phyloP scores from a whole-genome alignment of 225 moss, liverwort and hornwort species.

The Anthoceros angustus region DNA sequence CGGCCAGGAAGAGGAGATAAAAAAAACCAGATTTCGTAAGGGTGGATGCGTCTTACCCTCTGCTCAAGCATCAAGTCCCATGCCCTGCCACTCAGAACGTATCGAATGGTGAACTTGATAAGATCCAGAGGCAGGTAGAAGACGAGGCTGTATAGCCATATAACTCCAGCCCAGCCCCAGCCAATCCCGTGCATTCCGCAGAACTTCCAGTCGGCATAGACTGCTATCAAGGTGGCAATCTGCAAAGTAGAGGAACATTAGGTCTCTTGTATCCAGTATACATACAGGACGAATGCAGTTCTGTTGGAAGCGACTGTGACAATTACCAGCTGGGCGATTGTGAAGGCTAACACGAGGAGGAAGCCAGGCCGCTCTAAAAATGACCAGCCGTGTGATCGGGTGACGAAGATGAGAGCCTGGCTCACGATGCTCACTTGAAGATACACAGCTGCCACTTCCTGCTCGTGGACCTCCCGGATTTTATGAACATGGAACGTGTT shows the following conservation, averaged over 20 bases:
- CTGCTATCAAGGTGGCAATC: constrained; percentile 19
- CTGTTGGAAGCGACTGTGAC: no score
- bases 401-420: not conserved
- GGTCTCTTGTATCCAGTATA: no score
- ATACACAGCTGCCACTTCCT: not conserved
- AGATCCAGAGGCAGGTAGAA: constrained; percentile 26
- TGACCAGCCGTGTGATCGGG: not conserved
- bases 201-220: constrained; percentile 23
- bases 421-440: not conserved
- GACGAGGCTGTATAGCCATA: constrained; percentile 20
- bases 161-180: constrained; percentile 27
- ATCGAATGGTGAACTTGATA: constrained; percentile 18
- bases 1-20: not conserved
- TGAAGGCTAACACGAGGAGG: not conserved
- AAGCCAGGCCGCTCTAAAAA: not conserved
- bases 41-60: not conserved
- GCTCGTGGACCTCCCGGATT: no score
- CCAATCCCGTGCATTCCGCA: constrained; percentile 25
- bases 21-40: not conserved
- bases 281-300: no score
- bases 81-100: constrained; percentile 8
- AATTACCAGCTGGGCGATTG: not conserved
- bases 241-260: not conserved
- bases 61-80: constrained; percentile 4
- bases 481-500: no score